phyloP scores from a whole-genome alignment of 169 alveolate species.

The Plasmodium blacklocki region DNA sequence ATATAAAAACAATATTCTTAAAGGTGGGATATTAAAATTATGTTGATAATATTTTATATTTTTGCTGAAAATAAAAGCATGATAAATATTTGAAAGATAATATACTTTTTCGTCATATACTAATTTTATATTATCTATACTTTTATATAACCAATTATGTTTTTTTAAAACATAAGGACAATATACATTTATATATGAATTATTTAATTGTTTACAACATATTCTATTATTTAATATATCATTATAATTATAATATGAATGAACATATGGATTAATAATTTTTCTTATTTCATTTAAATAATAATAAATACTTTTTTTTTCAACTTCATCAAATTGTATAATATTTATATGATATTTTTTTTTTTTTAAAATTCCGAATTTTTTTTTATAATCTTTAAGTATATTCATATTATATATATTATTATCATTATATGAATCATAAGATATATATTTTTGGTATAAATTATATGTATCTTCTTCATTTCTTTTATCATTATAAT shows the following conservation, averaged over 20 bases:
- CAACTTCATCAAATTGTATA: constrained; percentile 1
- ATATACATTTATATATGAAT: constrained; percentile 29
- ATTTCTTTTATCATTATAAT: no score
- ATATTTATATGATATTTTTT: constrained; percentile 1
- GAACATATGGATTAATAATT: constrained; percentile 40
- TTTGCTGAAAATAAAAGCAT: constrained; percentile 29
- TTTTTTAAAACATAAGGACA: constrained; percentile 58
- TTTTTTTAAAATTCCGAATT: constrained; percentile 10
- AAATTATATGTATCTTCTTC: no score
- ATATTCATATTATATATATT: constrained; percentile 12
- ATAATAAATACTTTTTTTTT: not conserved
- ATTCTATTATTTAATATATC: constrained; percentile 6
- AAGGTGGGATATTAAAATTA: constrained; percentile 40
- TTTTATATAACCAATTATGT: constrained; percentile 67
- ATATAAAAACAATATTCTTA: constrained; percentile 36
- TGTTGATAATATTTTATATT: constrained; percentile 10
- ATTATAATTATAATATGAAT: constrained; percentile 33
- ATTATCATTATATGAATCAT: no score
- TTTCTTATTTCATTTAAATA: constrained; percentile 34
- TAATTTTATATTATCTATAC: constrained; percentile 17
- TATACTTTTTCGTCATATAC: constrained; percentile 37
- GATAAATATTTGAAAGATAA: constrained; percentile 31
- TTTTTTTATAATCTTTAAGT: constrained; percentile 17
- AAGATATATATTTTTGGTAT: no score
- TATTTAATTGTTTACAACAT: constrained; percentile 8